Base-by-base conservation (phyloP, 2,329 filamentous ascomycete genomes). In the Colletotrichum sp. region DNA sequence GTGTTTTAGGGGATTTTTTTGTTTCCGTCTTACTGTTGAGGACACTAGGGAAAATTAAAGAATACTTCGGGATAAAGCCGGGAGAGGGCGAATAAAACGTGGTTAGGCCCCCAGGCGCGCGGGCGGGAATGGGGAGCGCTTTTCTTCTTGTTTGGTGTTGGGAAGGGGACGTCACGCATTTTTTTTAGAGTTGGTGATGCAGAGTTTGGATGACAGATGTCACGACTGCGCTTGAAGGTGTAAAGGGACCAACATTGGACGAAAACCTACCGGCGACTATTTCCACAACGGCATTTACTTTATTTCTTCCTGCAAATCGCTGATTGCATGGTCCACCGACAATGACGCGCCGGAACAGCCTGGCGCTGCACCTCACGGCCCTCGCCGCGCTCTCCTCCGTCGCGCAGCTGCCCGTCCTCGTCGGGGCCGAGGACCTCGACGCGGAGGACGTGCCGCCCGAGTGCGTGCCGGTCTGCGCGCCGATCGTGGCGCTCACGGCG, bases 361-460 rank as follows among this genome's bases (percentile, higher is more conserved):
- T 32, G 24, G 28, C 55, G 18, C 24, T 72, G 8, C 36, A 55
- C 12, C 59, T 44, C 59, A 10, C 60, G 24, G 18, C 68, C n/a
- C 55, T 44, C 36, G n/a, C 72, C 4, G 57, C 73, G 4, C 68
- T 68, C 26, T 30, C 72, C 3, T 72, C 72, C 2, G 7, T 65
- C 26, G 18, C 70, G 9, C 32, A 36, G 44, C 3, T 28, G 24
- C 71, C 68, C n/a, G 10, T 68, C 9, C 21, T 60, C 49, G 72
- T 59, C 6, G 12, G 39, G 62, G 71, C 74, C 8, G 71, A 76
- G 26, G 74, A 76, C 8, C 65, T 75, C 26, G 71, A 76, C 16
- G 44, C 71, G 4, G 71, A 70, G n/a, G 74, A 76, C 32, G 74
- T 76, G 15, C 74, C 74, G 24, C 44, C 74, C 24, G 70, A 69